These are phyloP conservation scores for Phaeophleospora eucalypticola DNA, from an alignment of 2,329 filamentous ascomycete species.

Conservation along the genomic window DNA sequence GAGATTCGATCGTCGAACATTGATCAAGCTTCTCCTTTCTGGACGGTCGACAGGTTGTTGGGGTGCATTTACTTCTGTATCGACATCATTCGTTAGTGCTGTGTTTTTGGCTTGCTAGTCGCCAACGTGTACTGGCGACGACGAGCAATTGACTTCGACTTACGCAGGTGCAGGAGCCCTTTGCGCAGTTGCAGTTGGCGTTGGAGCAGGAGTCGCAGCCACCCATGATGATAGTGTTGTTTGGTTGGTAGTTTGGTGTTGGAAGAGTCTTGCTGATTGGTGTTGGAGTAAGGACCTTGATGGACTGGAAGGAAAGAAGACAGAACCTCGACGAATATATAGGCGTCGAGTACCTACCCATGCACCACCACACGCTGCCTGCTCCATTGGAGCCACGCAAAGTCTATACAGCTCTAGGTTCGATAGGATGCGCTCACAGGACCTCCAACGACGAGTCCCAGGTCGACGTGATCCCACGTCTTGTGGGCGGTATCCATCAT, in stretches of 20 bases:
- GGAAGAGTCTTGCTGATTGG: slow-evolving; percentile 4
- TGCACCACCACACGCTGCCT: too few relatives aligned
- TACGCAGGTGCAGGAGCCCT: slow-evolving; percentile 32
- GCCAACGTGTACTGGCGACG: too few relatives aligned
- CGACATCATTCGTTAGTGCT: too few relatives aligned
- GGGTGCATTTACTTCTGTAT: too few relatives aligned
- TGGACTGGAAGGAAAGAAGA: slow-evolving; percentile 15
- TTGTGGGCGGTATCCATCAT: too few relatives aligned
- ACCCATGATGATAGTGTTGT: slow-evolving; percentile 29
- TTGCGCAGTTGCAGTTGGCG: slow-evolving; percentile 29
- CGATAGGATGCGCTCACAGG: not conserved
- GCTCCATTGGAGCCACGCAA: slow-evolving; percentile 19
- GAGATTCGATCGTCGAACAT: too few relatives aligned
- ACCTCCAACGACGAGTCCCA: too few relatives aligned
- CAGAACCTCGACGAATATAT: slow-evolving; percentile 18
- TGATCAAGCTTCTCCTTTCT: too few relatives aligned
- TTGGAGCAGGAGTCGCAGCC: slow-evolving; percentile 28
- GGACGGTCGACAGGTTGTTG: too few relatives aligned
- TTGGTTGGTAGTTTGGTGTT: slow-evolving; percentile 18
- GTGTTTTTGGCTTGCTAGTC: too few relatives aligned
- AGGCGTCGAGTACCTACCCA: too few relatives aligned
- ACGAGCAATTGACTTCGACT: too few relatives aligned
- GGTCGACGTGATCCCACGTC: slow-evolving; percentile 25
- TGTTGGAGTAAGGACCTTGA: slow-evolving; percentile 16
- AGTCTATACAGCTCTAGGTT: slow-evolving; percentile 20